Evolutionary conservation across 2,329 filamentous ascomycete genomes (phyloP), one percentile per base, ranked within the genome.

Genomic region (Sporothrix curviconia): DNA sequence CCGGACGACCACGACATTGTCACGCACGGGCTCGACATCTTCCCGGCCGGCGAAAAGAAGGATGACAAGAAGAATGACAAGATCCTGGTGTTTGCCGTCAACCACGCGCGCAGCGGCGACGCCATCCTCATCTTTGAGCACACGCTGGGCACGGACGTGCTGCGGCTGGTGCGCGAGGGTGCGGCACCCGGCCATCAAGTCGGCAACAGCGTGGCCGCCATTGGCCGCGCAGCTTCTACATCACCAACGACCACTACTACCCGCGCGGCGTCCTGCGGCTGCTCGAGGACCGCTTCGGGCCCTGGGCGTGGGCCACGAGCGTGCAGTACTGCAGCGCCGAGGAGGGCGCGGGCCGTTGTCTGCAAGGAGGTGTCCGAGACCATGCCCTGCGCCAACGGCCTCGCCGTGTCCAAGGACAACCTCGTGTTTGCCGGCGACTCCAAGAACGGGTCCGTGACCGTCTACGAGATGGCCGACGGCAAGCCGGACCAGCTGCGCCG

Each of bases 241-340:
- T 55, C 19, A 44, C 52, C 17, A 55, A 55, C n/a, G 52, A 55
- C 40, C 52, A 55, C 52, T 55, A 55, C 42, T 55, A 40, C 17
- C 25, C 32, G 15, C 32, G 37, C 12, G 52, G 42, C 14, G 8
- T 30, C 1, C 28, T 55, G 6, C 39, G 52, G 1, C 12, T 32
- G 7, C 52, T 55, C 11, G 52, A 55, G 19, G 39, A 44, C n/a
- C 17, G 22, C 3, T 46, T 55, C 7, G 52, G 52, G 4, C 52
- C 52, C 6, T 55, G 52, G 52, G 32, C 52, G 17, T 55, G 52
- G 52, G 52, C 52, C 6, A 55, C 52, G 7, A 24, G 24, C 28
- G 52, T 40, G n/a, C 52, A 55, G 39, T 44, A 55, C 52, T 55
- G 52, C 30, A n/a, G 12, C 2, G 52, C 39, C 2, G 15, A 47